Conservation (phyloP, 352 stramenopile genomes). For the Globisporangium paroecandrum region DNA sequence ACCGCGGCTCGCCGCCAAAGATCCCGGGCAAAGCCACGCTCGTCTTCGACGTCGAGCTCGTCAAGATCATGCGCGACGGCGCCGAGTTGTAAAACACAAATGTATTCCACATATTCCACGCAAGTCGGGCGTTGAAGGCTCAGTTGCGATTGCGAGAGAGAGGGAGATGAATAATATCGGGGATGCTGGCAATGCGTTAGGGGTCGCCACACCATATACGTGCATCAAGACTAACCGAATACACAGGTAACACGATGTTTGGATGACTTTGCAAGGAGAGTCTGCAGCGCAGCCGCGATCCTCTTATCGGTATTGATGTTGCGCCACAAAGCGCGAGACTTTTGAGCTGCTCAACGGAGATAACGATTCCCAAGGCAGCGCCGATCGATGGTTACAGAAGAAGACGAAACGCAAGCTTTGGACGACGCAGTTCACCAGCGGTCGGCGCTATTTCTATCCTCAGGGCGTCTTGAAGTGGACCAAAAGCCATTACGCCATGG, state of each 20-base stretch:
- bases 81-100: not conserved
- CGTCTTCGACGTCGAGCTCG: constrained; percentile 97
- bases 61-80: constrained; percentile 86
- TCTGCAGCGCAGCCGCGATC: not conserved
- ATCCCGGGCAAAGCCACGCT: constrained; percentile 94
- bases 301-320: not conserved
- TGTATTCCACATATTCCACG: not conserved
- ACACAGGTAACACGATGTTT: not conserved
- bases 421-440: too few relatives aligned
- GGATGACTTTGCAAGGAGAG: not conserved
- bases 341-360: too few relatives aligned
- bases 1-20: constrained; percentile 87
- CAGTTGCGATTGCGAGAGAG: not conserved
- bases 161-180: not conserved
- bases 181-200: not conserved
- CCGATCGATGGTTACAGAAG: too few relatives aligned
- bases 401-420: too few relatives aligned
- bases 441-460: too few relatives aligned
- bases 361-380: too few relatives aligned
- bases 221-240: not conserved
- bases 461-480: too few relatives aligned
- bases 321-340: too few relatives aligned
- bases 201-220: not conserved
- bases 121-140: not conserved
- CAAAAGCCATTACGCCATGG: too few relatives aligned